Evolutionary conservation across 148 eudicot species (phyloP).

Genomic region (Silene uniflora): DNA sequence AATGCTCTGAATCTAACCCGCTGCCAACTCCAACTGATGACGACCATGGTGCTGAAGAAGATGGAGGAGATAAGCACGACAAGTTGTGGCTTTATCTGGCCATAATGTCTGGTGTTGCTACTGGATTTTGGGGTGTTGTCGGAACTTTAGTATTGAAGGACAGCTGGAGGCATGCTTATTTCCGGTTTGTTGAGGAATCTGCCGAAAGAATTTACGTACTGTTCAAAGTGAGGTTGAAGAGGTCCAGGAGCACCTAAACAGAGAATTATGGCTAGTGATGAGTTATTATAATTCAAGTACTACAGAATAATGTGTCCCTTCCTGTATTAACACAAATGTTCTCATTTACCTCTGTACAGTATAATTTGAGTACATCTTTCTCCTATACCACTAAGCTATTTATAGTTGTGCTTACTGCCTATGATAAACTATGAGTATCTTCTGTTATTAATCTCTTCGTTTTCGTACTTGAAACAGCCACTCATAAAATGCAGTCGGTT

Average conservation of each 20-base stretch:
- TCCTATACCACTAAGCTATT: too few species aligned
- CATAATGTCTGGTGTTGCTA: constrained; percentile 21
- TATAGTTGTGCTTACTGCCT: too few species aligned
- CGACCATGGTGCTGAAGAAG: background rate
- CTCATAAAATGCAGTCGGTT: too few species aligned
- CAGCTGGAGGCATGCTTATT: constrained; percentile 21
- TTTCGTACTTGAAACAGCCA: too few species aligned
- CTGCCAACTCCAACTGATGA: background rate
- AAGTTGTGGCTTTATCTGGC: constrained; percentile 18
- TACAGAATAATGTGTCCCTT: background rate
- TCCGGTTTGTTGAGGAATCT: constrained; percentile 16
- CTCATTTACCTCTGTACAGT: too few species aligned
- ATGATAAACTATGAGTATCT: too few species aligned
- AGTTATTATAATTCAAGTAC: background rate
- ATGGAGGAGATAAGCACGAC: background rate
- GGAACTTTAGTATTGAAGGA: constrained; percentile 21
- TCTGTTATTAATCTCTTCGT: too few species aligned
- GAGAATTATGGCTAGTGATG: background rate
- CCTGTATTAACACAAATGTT: too few species aligned
- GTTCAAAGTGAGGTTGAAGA: background rate
- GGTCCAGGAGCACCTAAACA: background rate
- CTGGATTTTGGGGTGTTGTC: constrained; percentile 35
- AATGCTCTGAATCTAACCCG: constrained; percentile 16
- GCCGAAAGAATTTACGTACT: background rate
- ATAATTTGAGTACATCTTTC: too few species aligned